Conservation (phyloP, 306 rosid genomes). For the Hippophae rhamnoides region DNA sequence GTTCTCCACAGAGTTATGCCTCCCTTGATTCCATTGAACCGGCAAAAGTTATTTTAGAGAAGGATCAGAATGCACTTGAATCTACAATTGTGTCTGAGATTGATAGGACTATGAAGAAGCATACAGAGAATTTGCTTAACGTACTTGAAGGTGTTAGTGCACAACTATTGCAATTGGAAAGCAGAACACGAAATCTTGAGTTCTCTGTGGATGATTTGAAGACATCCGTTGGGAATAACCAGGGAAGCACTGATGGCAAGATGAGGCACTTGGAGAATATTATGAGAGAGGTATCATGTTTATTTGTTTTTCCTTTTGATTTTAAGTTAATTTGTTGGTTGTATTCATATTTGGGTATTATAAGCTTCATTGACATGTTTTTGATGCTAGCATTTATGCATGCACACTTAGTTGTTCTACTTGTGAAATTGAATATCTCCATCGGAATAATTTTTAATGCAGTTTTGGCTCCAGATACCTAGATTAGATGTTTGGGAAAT, state of each 20-base stretch:
- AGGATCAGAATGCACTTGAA: constrained; percentile 38
- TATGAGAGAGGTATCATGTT: constrained; percentile 56
- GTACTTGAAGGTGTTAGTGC: constrained; percentile 76
- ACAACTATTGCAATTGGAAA: constrained; percentile 67
- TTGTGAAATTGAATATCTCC: too few relatives aligned
- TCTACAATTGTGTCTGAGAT: constrained; percentile 56
- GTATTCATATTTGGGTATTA: constrained; percentile 13
- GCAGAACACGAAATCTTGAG: constrained; percentile 63
- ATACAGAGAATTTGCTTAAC: constrained; percentile 55
- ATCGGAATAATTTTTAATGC: too few relatives aligned
- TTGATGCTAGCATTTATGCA: not conserved
- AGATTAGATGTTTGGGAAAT: too few relatives aligned
- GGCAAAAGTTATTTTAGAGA: constrained; percentile 41
- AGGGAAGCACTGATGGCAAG: constrained; percentile 69
- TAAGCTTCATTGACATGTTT: not conserved
- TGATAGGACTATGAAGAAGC: constrained; percentile 64
- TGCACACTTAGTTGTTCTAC: too few relatives aligned
- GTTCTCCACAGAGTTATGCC: constrained; percentile 44
- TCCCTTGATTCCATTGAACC: constrained; percentile 69
- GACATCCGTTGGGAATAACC: constrained; percentile 62
- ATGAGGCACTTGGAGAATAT: constrained; percentile 74
- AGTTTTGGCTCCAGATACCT: too few relatives aligned
- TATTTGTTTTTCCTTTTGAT: constrained; percentile 5
- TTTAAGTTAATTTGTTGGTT: constrained; percentile 4
- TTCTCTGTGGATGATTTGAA: constrained; percentile 71